A percentile compares a stretch with the other conserved stretches of the same genome.
These are phyloP conservation scores for Alternaria conjuncta DNA, from an alignment of 2,329 filamentous ascomycete genomes.

Conservation along the genomic window DNA sequence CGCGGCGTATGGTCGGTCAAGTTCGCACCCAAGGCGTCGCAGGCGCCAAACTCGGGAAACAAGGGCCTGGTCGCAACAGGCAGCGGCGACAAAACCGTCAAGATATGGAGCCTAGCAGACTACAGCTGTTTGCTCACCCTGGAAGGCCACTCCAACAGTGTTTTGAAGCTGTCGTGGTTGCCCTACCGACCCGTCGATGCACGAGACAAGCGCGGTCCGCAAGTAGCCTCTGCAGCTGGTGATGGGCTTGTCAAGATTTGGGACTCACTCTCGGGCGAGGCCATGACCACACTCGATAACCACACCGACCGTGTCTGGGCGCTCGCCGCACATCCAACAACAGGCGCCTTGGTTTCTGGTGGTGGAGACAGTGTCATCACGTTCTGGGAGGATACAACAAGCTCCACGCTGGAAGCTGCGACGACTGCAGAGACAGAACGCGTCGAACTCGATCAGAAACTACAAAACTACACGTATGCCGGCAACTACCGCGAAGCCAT, in stretches of 20 bases:
- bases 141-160: constrained; percentile 94
- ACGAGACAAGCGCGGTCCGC: constrained; percentile 64
- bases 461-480: constrained; percentile 89
- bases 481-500: constrained; percentile 94
- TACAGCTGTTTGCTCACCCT: constrained; percentile 94
- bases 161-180: constrained; percentile 92
- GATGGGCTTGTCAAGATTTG: constrained; percentile 97
- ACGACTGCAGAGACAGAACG: constrained; percentile 77
- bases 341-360: constrained; percentile 81
- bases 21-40: constrained; percentile 82
- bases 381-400: constrained; percentile 94
- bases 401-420: constrained; percentile 75
- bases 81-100: constrained; percentile 94
- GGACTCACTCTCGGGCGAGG: constrained; percentile 85
- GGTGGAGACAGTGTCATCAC: constrained; percentile 91
- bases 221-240: constrained; percentile 85
- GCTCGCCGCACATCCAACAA: constrained; percentile 69
- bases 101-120: constrained; percentile 90
- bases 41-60: constrained; percentile 63
- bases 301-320: constrained; percentile 97
- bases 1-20: constrained; percentile 95
- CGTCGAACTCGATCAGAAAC: constrained; percentile 91
- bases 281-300: constrained; percentile 90
- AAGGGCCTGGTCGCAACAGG: constrained; percentile 88
- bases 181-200: constrained; percentile 53